Evolutionary conservation across 1,284 basidiomycete species (phyloP).

Genomic region (Austropuccinia psidii): DNA sequence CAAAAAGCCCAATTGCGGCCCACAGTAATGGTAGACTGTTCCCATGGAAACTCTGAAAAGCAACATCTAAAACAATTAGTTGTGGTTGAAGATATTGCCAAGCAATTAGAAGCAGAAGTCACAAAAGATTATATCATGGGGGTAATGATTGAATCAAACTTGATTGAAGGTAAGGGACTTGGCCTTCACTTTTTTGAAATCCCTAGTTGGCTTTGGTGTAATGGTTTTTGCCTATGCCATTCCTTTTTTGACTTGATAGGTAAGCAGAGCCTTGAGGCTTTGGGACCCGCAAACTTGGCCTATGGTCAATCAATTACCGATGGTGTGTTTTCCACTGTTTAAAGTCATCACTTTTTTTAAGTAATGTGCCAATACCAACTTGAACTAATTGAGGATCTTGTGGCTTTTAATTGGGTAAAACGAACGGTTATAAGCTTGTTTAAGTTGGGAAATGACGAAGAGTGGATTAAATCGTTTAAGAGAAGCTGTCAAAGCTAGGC

Average conservation of each 20-base stretch:
- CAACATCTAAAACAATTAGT: conserved; percentile 56
- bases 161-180: conserved; percentile 72
- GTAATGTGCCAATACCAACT: neutral
- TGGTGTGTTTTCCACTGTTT: conserved; percentile 36
- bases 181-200: conserved; percentile 69
- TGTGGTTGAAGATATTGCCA: conserved; percentile 52
- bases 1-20: conserved; percentile 67
- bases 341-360: neutral
- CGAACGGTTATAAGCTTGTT: conserved; percentile 56
- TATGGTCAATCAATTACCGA: conserved; percentile 86
- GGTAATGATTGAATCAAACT: conserved; percentile 94
- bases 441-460: conserved; percentile 79
- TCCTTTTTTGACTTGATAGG: neutral
- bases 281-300: conserved; percentile 51
- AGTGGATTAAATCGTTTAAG: conserved; percentile 70
- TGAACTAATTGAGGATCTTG: conserved; percentile 20
- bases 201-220: conserved; percentile 49
- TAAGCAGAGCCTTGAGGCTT: conserved; percentile 27
- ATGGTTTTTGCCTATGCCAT: neutral
- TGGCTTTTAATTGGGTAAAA: conserved; percentile 40
- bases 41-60: conserved; percentile 62
- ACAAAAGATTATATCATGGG: conserved; percentile 77
- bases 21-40: conserved; percentile 91
- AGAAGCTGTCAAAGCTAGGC: conserved; percentile 67
- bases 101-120: conserved; percentile 53